These are phyloP conservation scores for Chlorella sp. DNA, from an alignment of 139 green algal species.

Conservation along the genomic window DNA sequence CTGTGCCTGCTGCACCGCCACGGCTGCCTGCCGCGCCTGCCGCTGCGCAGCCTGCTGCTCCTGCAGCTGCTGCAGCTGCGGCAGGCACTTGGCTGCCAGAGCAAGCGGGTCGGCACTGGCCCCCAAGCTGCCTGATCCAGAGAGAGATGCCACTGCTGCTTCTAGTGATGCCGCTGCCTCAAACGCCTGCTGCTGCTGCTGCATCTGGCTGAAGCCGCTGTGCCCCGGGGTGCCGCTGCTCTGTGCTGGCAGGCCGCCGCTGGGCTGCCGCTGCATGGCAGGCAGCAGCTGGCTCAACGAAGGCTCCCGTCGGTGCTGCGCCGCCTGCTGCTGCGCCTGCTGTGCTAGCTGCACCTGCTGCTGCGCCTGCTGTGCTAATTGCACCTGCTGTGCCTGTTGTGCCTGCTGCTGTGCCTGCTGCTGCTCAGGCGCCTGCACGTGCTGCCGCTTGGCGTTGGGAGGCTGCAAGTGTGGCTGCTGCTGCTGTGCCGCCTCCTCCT, in stretches of 20 bases:
- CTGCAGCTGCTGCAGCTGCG: slow-evolving; percentile 19
- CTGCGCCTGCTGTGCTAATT: background rate
- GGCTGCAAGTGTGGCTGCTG: background rate
- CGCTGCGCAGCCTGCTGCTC: slow-evolving; percentile 4
- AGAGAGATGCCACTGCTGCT: background rate
- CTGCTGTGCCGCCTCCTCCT: slow-evolving; percentile 10
- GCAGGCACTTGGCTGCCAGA: slow-evolving; percentile 10
- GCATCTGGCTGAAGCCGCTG: background rate
- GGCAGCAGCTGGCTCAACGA: background rate
- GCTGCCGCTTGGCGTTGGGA: slow-evolving; percentile 29
- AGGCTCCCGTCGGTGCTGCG: slow-evolving; percentile 13
- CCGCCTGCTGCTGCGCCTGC: slow-evolving; percentile 1
- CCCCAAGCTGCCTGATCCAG: background rate
- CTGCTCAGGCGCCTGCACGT: slow-evolving; percentile 20
- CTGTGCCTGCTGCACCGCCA: background rate
- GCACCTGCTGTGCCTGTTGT: background rate
- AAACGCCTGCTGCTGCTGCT: background rate
- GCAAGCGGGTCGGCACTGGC: background rate
- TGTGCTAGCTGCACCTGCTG: background rate
- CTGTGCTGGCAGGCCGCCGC: background rate
- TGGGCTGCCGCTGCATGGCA: background rate
- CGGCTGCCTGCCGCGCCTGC: background rate
- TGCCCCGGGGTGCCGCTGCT: background rate
- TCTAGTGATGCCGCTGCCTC: background rate
- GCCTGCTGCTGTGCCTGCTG: too few species aligned